A percentile compares a stretch with the other conserved stretches of the same genome.
phyloP scores from a whole-genome alignment of 176 grass and related monocot genomes.

The Carex cristatella region DNA sequence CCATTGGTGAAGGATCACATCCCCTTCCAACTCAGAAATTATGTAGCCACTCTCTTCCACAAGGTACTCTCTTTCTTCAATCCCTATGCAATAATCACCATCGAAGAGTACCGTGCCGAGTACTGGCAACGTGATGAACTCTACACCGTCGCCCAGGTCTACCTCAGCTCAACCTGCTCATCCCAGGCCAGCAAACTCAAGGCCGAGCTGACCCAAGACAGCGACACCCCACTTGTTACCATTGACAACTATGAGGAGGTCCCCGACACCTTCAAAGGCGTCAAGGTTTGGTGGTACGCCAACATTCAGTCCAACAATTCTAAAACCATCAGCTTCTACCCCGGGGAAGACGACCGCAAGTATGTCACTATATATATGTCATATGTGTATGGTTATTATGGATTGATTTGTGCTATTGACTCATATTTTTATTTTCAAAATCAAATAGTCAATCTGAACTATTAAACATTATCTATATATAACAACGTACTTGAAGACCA shows the following conservation, averaged over 20 bases:
- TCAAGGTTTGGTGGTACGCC: conserved; percentile 46
- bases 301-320: neutral
- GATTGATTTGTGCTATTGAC: too few species aligned
- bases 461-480: too few species aligned
- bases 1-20: conserved; percentile 39
- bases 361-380: neutral
- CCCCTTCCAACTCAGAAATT: neutral
- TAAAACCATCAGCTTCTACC: conserved; percentile 24
- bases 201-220: conserved; percentile 44
- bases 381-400: neutral
- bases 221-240: conserved; percentile 33
- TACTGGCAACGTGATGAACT: conserved; percentile 39
- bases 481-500: too few species aligned
- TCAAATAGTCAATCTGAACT: too few species aligned
- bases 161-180: conserved; percentile 46
- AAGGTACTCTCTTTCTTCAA: conserved; percentile 29
- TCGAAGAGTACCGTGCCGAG: conserved; percentile 37
- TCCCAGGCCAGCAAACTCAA: conserved; percentile 31
- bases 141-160: conserved; percentile 39
- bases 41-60: neutral
- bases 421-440: too few species aligned
- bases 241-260: conserved; percentile 67
- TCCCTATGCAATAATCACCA: conserved; percentile 48
- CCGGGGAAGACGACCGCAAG: neutral
- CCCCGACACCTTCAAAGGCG: conserved; percentile 30